These are phyloP conservation scores for Leishmania martiniquensis DNA, from an alignment of 208 protist genomes.

Conservation along the genomic window DNA sequence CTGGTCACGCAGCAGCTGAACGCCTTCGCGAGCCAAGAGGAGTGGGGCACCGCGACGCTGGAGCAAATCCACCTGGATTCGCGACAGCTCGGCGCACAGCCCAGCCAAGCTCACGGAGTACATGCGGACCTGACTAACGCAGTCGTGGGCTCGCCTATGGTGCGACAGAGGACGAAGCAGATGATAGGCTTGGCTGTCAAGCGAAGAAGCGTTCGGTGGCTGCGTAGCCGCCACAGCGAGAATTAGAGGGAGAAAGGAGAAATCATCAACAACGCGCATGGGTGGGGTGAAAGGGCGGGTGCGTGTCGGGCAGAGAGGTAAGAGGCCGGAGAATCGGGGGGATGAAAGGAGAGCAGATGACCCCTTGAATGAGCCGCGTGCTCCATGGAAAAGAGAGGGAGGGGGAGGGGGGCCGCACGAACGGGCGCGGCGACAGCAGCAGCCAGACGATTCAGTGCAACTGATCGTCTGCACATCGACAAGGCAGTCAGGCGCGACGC, in stretches of 20 bases:
- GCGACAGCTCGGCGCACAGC: slow-evolving; percentile 70
- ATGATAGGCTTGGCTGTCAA: neutral
- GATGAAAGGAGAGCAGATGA: neutral
- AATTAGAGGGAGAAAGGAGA: neutral
- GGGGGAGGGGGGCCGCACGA: neutral
- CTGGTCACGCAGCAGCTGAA: slow-evolving; percentile 51
- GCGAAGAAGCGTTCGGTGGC: neutral
- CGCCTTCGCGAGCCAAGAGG: slow-evolving; percentile 42
- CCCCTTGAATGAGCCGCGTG: neutral
- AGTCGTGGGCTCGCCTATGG: neutral
- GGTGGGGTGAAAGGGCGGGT: neutral
- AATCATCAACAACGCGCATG: neutral
- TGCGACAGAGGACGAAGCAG: neutral
- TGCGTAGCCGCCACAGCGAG: neutral
- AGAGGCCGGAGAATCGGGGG: neutral
- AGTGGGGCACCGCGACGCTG: slow-evolving; percentile 58
- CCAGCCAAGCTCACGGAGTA: slow-evolving; percentile 20
- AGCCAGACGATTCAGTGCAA: neutral
- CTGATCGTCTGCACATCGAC: neutral
- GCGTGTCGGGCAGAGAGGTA: neutral
- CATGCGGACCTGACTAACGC: neutral
- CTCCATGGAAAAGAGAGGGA: neutral
- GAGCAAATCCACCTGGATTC: slow-evolving; percentile 78
- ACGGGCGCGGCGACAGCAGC: neutral
- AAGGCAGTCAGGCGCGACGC: neutral